Base-by-base conservation (phyloP, 1,284 basidiomycete genomes). In the Earliella scabrosa region DNA sequence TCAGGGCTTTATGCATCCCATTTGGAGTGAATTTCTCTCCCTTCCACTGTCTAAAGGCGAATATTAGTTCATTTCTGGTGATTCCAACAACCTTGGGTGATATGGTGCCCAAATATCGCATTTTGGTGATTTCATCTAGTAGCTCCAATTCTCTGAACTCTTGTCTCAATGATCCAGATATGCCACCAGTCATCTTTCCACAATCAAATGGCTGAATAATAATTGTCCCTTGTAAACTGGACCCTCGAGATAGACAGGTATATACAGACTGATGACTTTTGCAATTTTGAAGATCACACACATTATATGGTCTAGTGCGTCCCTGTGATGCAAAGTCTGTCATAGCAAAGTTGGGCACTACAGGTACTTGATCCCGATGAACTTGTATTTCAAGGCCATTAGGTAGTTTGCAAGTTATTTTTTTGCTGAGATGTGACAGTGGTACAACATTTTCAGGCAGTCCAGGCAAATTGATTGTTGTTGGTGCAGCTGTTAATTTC, bases 241-340 rank as follows among this genome's bases (percentile, higher is more conserved):
- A 34, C 3, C 32, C 32, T 3, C 9, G 32, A 34, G 32, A 34
- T 10, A 34, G 32, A 34, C 32, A 34, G n/a, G 32, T 34, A 41
- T 77, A 78, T 36, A 70, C 66, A 13, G 68, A 68, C 38, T 70
- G 68, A 63, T 73, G 72, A 34, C 41, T 61, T 34, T 49, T 40
- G 43, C 70, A 70, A 32, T 69, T 59, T 8, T 60, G 52, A 1
- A 77, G 38, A 59, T 77, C 67, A 20, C 74, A 69, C 3, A 69
- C 58, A 67, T 76, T 77, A 6, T 54, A 47, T 2, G 29, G 20
- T 21, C 73, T 31, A 2, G 73, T 74, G 50, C 75, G 71, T 6
- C 75, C 76, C 63, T 79, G 75, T 0, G 71, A 73, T 1, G 64
- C 58, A 66, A 71, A 77, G 52, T 77, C 75, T 14, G 75, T 77